Evolutionary conservation across 768 basidiomycete species (phyloP), one percentile per base, ranked within the genome.

Genomic region (Hortiboletus campestris): DNA sequence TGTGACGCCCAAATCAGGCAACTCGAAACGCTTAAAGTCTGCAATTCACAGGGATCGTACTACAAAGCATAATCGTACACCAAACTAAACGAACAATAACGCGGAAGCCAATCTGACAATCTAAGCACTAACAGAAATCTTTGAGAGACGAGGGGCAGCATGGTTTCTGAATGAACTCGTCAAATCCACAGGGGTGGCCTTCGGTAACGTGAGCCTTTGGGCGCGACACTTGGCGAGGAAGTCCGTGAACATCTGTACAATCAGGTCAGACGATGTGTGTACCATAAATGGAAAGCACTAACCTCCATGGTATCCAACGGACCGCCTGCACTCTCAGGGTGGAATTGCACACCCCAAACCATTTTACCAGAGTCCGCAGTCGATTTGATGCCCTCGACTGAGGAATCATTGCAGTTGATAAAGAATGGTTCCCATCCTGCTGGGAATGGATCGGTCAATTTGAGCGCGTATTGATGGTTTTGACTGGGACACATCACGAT

Each of bases 351-450:
- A 62, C 96, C 97, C 93, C 94, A 98, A 31, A 98, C 82, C 60
- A 85, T 87, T 76, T 88, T 93, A 51, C 94, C 94, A 22, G 93
- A 94, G 11, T 86, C 89, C 0, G 76, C 67, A 2, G 97, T 97
- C 17, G 94, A 95, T 75, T 94, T 98, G 80, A 98, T 97, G 38
- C 97, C 97, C 70, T 98, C 97, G 16, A 98, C 94, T 1, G 94
- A 97, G 16, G 96, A 98, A 75, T 98, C 96, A 67, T 98, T 98
- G 76, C 94, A 97, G 75, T 98, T 99, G 78, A 98, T 96, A 80
- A 99, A 99, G 83, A 96, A 98, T 0, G 96, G 96, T 63, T 96
- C 94, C 94, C 94, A 99, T 17, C 94, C 97, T 55, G 80, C 77
- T 28, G 97, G 97, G 90, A 98, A 97, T 4, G 94, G 90, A 67